Evolutionary conservation across 2,329 filamentous ascomycete genomes (phyloP).

Genomic region (Calycina herbarum): DNA sequence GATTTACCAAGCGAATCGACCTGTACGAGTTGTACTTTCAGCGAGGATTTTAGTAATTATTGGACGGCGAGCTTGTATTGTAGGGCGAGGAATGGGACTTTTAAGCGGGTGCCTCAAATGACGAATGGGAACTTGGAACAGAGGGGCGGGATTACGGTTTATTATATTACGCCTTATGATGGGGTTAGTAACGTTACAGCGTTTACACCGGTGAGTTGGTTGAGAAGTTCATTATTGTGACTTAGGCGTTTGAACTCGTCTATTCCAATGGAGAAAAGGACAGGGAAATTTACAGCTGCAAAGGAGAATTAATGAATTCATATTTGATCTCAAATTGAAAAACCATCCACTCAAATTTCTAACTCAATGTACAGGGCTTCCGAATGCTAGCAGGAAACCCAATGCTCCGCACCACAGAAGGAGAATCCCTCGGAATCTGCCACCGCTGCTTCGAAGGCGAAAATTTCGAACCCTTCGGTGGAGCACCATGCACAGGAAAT

Average conservation of each 20-base stretch:
- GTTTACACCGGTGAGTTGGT: constrained; percentile 2
- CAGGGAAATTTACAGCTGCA: no score
- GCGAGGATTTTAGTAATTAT: constrained; percentile 40
- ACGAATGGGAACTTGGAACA: constrained; percentile 33
- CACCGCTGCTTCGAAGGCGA: constrained; percentile 15
- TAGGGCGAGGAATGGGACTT: constrained; percentile 34
- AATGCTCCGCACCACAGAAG: constrained; percentile 30
- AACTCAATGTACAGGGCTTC: constrained; percentile 50
- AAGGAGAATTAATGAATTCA: no score
- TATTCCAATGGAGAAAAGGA: background rate
- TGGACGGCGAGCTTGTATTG: constrained; percentile 37
- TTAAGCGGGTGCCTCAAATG: constrained; percentile 31
- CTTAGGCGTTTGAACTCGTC: background rate
- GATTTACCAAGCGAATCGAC: constrained; percentile 33
- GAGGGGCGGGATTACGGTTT: constrained; percentile 41
- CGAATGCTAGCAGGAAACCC: constrained; percentile 65
- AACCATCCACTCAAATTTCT: background rate
- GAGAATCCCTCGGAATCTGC: constrained; percentile 16
- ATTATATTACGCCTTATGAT: constrained; percentile 31
- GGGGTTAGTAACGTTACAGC: background rate
- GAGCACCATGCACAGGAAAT: constrained; percentile 15
- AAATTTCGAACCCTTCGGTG: constrained; percentile 14
- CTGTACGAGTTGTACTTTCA: constrained; percentile 38
- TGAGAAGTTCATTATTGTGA: background rate
- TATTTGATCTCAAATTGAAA: background rate